Conservation (phyloP, 2,329 filamentous ascomycete species). For the Myriangium duriaei region DNA sequence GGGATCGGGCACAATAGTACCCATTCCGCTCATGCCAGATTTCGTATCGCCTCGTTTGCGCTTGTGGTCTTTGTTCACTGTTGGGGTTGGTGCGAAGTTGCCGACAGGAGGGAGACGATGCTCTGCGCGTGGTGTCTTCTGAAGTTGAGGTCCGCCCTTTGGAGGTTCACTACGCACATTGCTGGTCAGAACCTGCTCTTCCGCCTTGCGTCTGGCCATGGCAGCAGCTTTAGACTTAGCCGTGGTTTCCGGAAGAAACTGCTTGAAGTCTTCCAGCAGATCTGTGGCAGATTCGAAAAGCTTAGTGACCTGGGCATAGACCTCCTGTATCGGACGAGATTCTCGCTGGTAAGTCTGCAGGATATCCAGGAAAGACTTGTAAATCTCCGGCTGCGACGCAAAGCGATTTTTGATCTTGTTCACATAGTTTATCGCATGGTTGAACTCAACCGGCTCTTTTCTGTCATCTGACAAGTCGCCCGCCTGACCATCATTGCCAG, state of each 20-base stretch:
- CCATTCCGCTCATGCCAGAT: conserved; percentile 4
- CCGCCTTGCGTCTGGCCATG: conserved; percentile 47
- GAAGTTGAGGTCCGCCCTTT: conserved; percentile 29
- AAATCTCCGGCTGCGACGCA: conserved; percentile 91
- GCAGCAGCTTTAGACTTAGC: conserved; percentile 50
- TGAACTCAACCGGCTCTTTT: conserved; percentile 86
- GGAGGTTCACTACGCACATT: conserved; percentile 42
- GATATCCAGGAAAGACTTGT: conserved; percentile 98
- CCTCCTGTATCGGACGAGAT: conserved; percentile 95
- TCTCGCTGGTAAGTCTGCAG: conserved; percentile 96
- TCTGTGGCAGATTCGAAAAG: conserved; percentile 90
- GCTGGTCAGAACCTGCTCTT: conserved; percentile 52
- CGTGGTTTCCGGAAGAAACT: conserved; percentile 87
- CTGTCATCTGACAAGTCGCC: conserved; percentile 46
- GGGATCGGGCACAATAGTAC: neutral
- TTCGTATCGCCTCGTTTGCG: conserved; percentile 14
- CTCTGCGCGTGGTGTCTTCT: conserved; percentile 37
- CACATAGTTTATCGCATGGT: conserved; percentile 97
- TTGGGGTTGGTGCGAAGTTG: conserved; percentile 77
- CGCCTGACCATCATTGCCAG: conserved; percentile 41
- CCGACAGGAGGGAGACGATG: conserved; percentile 72
- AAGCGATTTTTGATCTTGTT: conserved; percentile 99
- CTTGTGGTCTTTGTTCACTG: conserved; percentile 79
- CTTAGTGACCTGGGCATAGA: conserved; percentile 91
- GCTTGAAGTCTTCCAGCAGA: conserved; percentile 94